Evolutionary conservation across 345 rosid species (phyloP).

Genomic region (Citrus sp.): DNA sequence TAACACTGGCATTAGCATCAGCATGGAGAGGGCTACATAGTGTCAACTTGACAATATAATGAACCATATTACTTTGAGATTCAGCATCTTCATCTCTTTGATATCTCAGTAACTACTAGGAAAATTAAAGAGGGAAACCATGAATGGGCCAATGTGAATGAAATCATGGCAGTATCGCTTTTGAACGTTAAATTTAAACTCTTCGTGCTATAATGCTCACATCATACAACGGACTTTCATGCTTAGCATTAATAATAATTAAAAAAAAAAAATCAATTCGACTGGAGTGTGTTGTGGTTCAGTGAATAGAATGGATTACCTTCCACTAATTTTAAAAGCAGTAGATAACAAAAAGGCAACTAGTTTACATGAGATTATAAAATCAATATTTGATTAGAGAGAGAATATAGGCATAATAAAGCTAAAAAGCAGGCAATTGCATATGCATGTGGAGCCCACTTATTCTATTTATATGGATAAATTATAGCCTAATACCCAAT

Average conservation of each 20-base stretch:
- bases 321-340: neutral
- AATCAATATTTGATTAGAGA: neutral
- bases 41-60: slow-evolving; percentile 13
- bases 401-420: neutral
- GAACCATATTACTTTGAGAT: neutral
- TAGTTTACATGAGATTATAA: neutral
- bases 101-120: neutral
- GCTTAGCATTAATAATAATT: neutral
- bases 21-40: slow-evolving; percentile 11
- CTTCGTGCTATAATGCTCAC: neutral
- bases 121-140: neutral
- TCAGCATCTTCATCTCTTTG: slow-evolving; percentile 9
- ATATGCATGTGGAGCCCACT: neutral
- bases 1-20: slow-evolving; percentile 23
- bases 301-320: neutral
- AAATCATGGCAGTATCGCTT: neutral
- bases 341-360: neutral
- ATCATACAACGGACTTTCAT: neutral
- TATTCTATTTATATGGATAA: neutral
- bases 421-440: neutral
- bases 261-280: neutral
- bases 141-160: neutral
- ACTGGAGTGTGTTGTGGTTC: neutral
- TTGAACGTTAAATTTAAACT: neutral
- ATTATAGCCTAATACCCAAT: neutral